Base-by-base conservation (phyloP, 805 yeast species). In the Wickerhamomyces chambardii region DNA sequence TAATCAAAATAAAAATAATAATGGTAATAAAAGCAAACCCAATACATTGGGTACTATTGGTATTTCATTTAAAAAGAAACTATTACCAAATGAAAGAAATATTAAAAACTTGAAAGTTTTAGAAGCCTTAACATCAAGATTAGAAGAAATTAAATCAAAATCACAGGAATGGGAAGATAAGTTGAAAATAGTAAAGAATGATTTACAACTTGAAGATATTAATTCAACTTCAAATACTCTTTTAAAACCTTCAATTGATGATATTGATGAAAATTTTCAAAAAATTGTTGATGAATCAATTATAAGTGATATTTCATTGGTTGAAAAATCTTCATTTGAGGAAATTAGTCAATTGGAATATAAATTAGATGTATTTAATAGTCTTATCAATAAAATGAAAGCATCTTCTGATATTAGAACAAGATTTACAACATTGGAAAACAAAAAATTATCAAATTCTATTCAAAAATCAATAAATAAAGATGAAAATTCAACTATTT, bases 51-150 rank as follows among this genome's bases (percentile, higher is more conserved):
- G n/a, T n/a, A n/a, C n/a, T n/a, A n/a, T n/a, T n/a, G n/a, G n/a
- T n/a, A n/a, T n/a, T n/a, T n/a, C n/a, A n/a, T n/a, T n/a, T n/a
- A n/a, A n/a, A n/a, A 53, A 54, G 7, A 54, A 62, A 6, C 47
- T 70, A 25, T 53, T 64, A 26, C 80, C 84, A 1, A 82, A 83
- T 50, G 70, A 73, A n/a, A 64, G 73, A 32, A 83, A 83, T 46
- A 53, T 58, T 8, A 60, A 69, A 28, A 80, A 81, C 47, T 40
- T 47, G 27, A 58, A 63, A 30, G 73, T 71, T 34, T 53, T 78
- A 15, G 59, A 64, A 24, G 55, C 67, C 27, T 72, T 71, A 44
- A 60, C 63, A 26, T 48, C 56, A 22, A 66, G 73, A 42, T 54
- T 78, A 34, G 46, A 49, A 10, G 57, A 59, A 17, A 54, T 81